These are phyloP conservation scores for Scedosporium apiospermum DNA, from an alignment of 2,329 filamentous ascomycete species.

Conservation along the genomic window DNA sequence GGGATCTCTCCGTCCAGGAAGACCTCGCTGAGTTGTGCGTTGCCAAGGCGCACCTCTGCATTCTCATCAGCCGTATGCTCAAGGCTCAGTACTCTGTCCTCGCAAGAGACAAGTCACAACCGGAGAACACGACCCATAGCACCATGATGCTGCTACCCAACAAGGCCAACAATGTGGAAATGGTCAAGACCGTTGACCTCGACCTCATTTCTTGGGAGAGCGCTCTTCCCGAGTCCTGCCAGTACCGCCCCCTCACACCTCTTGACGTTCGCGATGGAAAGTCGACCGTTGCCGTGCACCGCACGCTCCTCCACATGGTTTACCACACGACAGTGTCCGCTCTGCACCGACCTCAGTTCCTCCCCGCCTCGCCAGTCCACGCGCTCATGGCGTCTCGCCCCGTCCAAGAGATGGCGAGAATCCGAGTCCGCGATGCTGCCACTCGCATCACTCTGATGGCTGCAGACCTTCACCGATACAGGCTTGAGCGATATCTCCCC, in stretches of 20 bases:
- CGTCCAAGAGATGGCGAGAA: constrained; percentile 71
- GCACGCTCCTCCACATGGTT: constrained; percentile 85
- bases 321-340: constrained; percentile 89
- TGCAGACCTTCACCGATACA: constrained; percentile 60
- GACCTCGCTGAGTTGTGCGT: constrained; percentile 84
- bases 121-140: constrained; percentile 64
- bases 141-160: constrained; percentile 89
- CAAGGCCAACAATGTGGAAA: constrained; percentile 72
- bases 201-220: constrained; percentile 72
- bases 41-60: constrained; percentile 79
- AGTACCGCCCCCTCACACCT: constrained; percentile 49
- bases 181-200: constrained; percentile 69
- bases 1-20: constrained; percentile 63
- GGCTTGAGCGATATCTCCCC: constrained; percentile 70
- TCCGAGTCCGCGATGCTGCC: constrained; percentile 75
- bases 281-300: constrained; percentile 57
- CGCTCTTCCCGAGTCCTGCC: constrained; percentile 60
- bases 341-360: constrained; percentile 81
- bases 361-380: constrained; percentile 58
- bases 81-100: constrained; percentile 88
- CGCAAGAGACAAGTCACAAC: constrained; percentile 70
- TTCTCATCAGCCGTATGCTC: constrained; percentile 82
- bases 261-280: constrained; percentile 51
- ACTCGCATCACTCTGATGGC: constrained; percentile 79
- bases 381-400: constrained; percentile 49